These are phyloP conservation scores for Fusarium graminum DNA, from an alignment of 2,329 filamentous ascomycete species.

Conservation along the genomic window DNA sequence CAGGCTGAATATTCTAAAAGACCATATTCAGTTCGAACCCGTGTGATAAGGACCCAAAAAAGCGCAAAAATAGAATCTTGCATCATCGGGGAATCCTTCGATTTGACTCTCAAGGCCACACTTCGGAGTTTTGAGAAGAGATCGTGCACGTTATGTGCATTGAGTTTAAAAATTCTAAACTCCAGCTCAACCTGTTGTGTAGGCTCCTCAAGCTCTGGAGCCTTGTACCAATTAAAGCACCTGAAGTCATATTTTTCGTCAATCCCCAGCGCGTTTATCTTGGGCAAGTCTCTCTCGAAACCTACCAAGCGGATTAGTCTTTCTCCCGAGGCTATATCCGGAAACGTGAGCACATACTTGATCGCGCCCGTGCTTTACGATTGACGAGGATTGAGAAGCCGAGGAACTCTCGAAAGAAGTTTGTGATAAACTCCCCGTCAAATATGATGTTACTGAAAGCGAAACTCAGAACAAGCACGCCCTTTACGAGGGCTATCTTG, in stretches of 20 bases:
- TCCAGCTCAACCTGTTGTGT: conserved; percentile 9
- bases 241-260: conserved; percentile 19
- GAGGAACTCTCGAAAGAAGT: conserved; percentile 38
- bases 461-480: conserved; percentile 35
- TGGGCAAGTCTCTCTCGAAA: conserved; percentile 15
- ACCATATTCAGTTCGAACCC: conserved; percentile 11
- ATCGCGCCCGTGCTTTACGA: not conserved
- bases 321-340: not conserved
- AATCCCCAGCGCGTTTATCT: not conserved
- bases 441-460: conserved; percentile 38
- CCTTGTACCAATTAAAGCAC: conserved; percentile 34
- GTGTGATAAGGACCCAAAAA: conserved; percentile 38
- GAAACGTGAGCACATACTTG: not conserved
- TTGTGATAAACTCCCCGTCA: conserved; percentile 37
- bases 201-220: not conserved
- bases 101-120: not conserved
- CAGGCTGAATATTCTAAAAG: not conserved
- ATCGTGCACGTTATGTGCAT: not conserved
- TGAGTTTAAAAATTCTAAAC: conserved; percentile 15
- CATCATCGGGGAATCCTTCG: not conserved
- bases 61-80: conserved; percentile 39
- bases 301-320: conserved; percentile 17
- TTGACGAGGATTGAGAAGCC: not conserved
- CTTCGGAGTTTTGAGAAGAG: not conserved
- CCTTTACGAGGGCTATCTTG: conserved; percentile 10